Conservation (phyloP, 192 early-diverging fungal genomes). For the Rhizoclosmatium globosum region DNA sequence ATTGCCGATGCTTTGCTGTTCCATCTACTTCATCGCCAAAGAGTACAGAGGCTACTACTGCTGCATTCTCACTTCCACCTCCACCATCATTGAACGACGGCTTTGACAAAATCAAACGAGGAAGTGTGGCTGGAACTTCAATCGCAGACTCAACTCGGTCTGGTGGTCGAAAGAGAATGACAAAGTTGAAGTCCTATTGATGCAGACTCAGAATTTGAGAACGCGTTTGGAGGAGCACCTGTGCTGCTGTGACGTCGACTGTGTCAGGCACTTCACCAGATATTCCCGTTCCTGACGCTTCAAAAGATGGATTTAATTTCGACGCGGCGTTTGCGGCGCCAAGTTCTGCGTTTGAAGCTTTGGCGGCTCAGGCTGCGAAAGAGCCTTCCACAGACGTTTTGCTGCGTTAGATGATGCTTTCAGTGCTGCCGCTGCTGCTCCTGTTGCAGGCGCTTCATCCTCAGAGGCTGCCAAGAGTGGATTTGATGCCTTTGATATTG, state of each 20-base stretch:
- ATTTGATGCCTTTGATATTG: conserved; percentile 23
- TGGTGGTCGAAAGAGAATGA: conserved; percentile 17
- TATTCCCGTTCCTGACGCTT: background rate
- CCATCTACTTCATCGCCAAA: background rate
- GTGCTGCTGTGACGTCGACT: background rate
- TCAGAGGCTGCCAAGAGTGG: background rate
- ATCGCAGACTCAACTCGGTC: conserved; percentile 10
- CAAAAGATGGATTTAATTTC: conserved; percentile 13
- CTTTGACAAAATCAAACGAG: conserved; percentile 25
- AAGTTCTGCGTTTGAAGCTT: background rate
- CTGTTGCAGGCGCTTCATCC: background rate
- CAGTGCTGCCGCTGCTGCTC: background rate
- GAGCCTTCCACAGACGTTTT: background rate
- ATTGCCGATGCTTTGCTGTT: background rate
- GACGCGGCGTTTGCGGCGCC: conserved; percentile 29
- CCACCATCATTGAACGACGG: background rate
- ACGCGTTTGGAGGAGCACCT: conserved; percentile 23
- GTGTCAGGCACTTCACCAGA: background rate
- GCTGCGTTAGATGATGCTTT: conserved; percentile 8
- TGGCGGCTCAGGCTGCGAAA: background rate
- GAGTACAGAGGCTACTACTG: background rate
- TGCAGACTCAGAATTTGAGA: conserved; percentile 30
- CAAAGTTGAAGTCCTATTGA: conserved; percentile 28
- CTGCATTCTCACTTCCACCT: conserved; percentile 4
- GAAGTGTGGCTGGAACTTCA: background rate